A percentile compares a stretch with the other conserved stretches of the same genome.
These are phyloP conservation scores for Cymbidium sinense DNA, from an alignment of 106 monocot species.

Conservation along the genomic window DNA sequence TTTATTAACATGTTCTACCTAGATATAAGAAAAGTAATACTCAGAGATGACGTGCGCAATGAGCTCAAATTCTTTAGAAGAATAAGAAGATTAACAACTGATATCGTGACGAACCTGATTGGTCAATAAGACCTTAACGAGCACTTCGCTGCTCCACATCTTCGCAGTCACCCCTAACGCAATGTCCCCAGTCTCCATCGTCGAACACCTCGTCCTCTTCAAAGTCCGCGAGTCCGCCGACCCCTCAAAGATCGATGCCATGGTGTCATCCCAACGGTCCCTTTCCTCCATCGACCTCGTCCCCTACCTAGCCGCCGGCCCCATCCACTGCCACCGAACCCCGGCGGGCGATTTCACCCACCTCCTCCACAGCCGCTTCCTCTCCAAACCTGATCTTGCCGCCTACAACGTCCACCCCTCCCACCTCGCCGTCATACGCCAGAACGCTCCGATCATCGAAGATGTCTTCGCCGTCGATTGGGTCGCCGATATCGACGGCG, in stretches of 20 bases:
- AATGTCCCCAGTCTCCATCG: slow-evolving; percentile 8
- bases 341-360: slow-evolving; percentile 38
- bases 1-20: too few relatives aligned
- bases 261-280: slow-evolving; percentile 47
- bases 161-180: too few relatives aligned
- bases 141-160: too few relatives aligned
- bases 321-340: slow-evolving; percentile 41
- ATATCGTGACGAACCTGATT: too few relatives aligned
- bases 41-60: too few relatives aligned
- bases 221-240: slow-evolving; percentile 38
- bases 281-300: slow-evolving; percentile 44
- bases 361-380: slow-evolving; percentile 74
- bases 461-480: slow-evolving; percentile 74
- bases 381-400: slow-evolving; percentile 47
- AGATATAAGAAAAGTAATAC: too few relatives aligned
- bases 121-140: too few relatives aligned
- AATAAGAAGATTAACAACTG: too few relatives aligned
- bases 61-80: too few relatives aligned
- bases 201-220: slow-evolving; percentile 82
- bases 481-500: slow-evolving; percentile 27
- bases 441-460: slow-evolving; percentile 42
- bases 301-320: slow-evolving; percentile 46
- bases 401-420: slow-evolving; percentile 44
- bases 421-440: slow-evolving; percentile 49
- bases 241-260: slow-evolving; percentile 32